Evolutionary conservation across 345 rosid genomes (phyloP).

Genomic region (Raphanus sativus): DNA sequence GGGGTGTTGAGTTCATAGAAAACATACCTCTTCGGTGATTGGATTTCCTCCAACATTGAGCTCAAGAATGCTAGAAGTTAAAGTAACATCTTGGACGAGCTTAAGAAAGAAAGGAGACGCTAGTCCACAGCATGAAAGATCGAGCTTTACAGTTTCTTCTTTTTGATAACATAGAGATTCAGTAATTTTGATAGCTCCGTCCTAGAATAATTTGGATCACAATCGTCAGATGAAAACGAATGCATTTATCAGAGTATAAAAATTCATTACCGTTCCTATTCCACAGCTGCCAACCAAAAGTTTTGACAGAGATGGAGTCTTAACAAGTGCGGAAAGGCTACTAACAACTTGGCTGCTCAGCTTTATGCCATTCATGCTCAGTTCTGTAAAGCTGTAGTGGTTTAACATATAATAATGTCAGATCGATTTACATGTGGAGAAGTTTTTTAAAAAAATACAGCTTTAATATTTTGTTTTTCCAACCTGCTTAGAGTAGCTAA

Average conservation of each 20-base stretch:
- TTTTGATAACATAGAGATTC: conserved; percentile 51
- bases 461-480: conserved; percentile 2
- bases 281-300: conserved; percentile 75
- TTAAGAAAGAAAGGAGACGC: conserved; percentile 45
- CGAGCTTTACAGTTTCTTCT: conserved; percentile 72
- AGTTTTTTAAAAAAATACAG: background rate
- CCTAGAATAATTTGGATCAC: conserved; percentile 47
- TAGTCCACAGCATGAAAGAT: conserved; percentile 71
- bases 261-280: conserved; percentile 60
- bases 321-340: conserved; percentile 70
- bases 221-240: conserved; percentile 10
- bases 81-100: conserved; percentile 39
- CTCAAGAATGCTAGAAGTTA: conserved; percentile 56
- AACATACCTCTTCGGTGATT: conserved; percentile 66
- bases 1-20: conserved; percentile 13
- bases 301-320: conserved; percentile 58
- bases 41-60: conserved; percentile 76
- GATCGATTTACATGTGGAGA: conserved; percentile 1
- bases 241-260: background rate
- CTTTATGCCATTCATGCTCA: conserved; percentile 77
- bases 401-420: conserved; percentile 20
- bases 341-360: conserved; percentile 62
- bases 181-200: conserved; percentile 59
- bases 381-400: conserved; percentile 66
- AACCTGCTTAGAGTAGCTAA: conserved; percentile 66